A percentile compares a stretch with the other conserved stretches of the same genome.
Evolutionary conservation across 441 rosid genomes (phyloP).

Genomic region (Euphorbia celastroides): DNA sequence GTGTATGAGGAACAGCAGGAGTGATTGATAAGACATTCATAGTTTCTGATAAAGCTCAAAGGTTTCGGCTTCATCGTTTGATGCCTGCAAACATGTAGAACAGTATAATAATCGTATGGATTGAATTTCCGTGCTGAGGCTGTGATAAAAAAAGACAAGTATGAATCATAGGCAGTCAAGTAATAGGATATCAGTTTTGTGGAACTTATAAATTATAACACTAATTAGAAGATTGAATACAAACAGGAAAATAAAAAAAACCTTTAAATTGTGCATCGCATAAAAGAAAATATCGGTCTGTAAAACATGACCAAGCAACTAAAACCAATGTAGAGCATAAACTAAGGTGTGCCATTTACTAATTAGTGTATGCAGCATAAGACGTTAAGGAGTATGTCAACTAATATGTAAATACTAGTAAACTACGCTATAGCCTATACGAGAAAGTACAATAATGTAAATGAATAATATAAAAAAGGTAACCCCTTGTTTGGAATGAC

Average conservation of each 20-base stretch:
- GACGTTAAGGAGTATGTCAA: background rate
- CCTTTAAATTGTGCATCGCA: too few relatives aligned
- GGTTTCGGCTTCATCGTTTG: slow-evolving; percentile 29
- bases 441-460: background rate
- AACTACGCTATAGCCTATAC: background rate
- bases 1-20: slow-evolving; percentile 63
- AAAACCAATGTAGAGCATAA: background rate
- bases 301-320: background rate
- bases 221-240: too few relatives aligned
- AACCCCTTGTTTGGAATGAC: too few relatives aligned
- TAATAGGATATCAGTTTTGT: too few relatives aligned
- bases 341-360: background rate
- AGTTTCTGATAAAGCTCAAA: slow-evolving; percentile 63
- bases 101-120: background rate
- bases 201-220: too few relatives aligned
- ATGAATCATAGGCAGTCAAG: too few relatives aligned
- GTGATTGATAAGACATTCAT: slow-evolving; percentile 65
- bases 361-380: background rate
- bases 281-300: too few relatives aligned
- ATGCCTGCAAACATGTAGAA: slow-evolving; percentile 32
- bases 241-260: too few relatives aligned
- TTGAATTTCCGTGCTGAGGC: background rate
- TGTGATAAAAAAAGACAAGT: too few relatives aligned
- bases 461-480: background rate
- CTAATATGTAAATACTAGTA: background rate